phyloP scores from a whole-genome alignment of 495 filamentous ascomycete species.

The Xylaria sp. region DNA sequence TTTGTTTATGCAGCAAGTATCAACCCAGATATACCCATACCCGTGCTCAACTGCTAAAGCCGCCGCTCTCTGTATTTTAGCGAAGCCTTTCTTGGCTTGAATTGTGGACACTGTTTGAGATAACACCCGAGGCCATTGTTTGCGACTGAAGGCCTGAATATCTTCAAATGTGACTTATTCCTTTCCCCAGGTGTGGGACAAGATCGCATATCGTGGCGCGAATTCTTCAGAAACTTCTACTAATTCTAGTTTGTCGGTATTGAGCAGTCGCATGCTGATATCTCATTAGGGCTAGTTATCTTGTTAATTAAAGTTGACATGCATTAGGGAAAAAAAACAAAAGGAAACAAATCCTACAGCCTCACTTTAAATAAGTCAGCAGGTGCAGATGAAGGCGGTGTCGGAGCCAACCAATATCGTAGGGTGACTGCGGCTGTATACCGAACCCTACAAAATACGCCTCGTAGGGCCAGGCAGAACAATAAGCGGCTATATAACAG shows the following conservation, averaged over 20 bases:
- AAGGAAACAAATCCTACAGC: background rate
- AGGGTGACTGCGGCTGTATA: too few species aligned
- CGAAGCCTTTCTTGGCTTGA: constrained; percentile 4
- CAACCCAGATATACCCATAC: constrained; percentile 21
- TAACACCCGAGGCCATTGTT: background rate
- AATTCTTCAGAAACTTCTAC: background rate
- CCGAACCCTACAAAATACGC: too few species aligned
- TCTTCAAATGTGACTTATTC: constrained; percentile 28
- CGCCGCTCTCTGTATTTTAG: constrained; percentile 17
- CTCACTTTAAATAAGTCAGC: background rate
- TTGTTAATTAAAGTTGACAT: background rate
- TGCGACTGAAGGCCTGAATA: background rate
- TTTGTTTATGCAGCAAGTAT: constrained; percentile 28
- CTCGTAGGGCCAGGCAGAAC: too few species aligned
- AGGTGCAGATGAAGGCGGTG: too few species aligned
- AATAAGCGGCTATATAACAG: too few species aligned
- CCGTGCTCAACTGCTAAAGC: constrained; percentile 14
- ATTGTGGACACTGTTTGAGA: background rate
- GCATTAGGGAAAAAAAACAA: too few species aligned
- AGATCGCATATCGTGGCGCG: constrained; percentile 21
- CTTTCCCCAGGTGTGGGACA: constrained; percentile 31
- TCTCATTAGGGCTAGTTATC: background rate
- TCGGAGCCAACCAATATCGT: too few species aligned
- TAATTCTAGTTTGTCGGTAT: background rate
- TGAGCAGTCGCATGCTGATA: background rate